Evolutionary conservation across 2,329 filamentous ascomycete genomes (phyloP).

Genomic region (Fusarium bulbicola): DNA sequence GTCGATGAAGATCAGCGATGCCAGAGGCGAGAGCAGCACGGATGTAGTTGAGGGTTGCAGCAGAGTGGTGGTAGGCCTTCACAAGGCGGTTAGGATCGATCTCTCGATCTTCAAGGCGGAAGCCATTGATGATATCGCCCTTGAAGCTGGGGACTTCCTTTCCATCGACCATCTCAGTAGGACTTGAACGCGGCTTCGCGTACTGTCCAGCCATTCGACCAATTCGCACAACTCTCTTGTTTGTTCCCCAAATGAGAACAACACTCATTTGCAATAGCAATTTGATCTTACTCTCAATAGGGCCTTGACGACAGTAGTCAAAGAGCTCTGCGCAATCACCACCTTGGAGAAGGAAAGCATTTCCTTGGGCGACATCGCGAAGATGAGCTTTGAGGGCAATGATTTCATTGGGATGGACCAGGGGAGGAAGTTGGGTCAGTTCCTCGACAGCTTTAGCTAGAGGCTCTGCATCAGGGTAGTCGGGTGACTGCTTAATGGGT

Average conservation of each 20-base stretch:
- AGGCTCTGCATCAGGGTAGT: constrained; percentile 70
- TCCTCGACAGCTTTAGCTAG: constrained; percentile 70
- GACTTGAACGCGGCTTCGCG: constrained; percentile 91
- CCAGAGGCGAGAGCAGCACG: constrained; percentile 84
- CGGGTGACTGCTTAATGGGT: constrained; percentile 79
- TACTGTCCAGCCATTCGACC: constrained; percentile 98
- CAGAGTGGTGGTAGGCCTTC: constrained; percentile 93
- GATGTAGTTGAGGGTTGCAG: constrained; percentile 93
- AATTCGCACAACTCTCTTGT: constrained; percentile 88
- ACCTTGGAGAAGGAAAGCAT: constrained; percentile 93
- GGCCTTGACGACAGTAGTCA: constrained; percentile 89
- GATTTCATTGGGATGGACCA: constrained; percentile 85
- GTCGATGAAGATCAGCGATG: constrained; percentile 91
- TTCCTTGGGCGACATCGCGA: constrained; percentile 86
- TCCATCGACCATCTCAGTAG: constrained; percentile 83
- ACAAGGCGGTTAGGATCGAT: constrained; percentile 88
- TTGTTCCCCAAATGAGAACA: constrained; percentile 88
- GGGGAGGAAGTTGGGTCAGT: constrained; percentile 75
- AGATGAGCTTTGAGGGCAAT: constrained; percentile 79
- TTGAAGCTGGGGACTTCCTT: constrained; percentile 88
- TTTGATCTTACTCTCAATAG: constrained; percentile 97
- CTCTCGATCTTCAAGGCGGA: constrained; percentile 75
- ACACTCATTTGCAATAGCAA: constrained; percentile 96
- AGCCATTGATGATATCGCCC: constrained; percentile 96
- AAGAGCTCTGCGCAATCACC: constrained; percentile 98